A percentile compares a stretch with the other conserved stretches of the same genome.
Evolutionary conservation across 2,329 filamentous ascomycete species (phyloP).

Genomic region (Stagonosporopsis vannaccii): DNA sequence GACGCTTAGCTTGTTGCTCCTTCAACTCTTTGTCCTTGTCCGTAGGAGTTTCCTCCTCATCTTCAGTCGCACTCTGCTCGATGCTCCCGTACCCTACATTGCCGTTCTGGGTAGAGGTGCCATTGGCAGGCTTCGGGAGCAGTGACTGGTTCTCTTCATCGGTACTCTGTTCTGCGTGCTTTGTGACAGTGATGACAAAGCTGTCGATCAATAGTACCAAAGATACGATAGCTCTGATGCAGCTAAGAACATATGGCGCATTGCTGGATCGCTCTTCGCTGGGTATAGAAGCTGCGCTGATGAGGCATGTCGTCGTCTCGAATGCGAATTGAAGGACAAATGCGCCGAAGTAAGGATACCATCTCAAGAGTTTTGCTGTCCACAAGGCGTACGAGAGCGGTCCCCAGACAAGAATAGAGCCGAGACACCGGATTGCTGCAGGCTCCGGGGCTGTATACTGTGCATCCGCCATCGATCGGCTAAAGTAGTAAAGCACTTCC

Average conservation of each 20-base stretch:
- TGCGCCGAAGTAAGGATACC: constrained; percentile 46
- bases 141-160: constrained; percentile 69
- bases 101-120: constrained; percentile 50
- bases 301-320: constrained; percentile 39
- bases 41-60: constrained; percentile 59
- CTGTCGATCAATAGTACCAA: constrained; percentile 38
- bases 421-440: constrained; percentile 43
- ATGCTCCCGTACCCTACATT: constrained; percentile 48
- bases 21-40: constrained; percentile 63
- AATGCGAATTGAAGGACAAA: constrained; percentile 44
- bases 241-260: constrained; percentile 33
- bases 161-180: constrained; percentile 41
- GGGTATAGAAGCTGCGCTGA: constrained; percentile 31
- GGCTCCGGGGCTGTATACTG: constrained; percentile 43
- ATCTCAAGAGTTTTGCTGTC: constrained; percentile 33
- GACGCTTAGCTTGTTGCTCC: constrained; percentile 62
- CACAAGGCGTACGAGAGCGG: constrained; percentile 35
- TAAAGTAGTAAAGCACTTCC: constrained; percentile 46
- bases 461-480: constrained; percentile 36
- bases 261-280: constrained; percentile 24
- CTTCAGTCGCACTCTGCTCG: constrained; percentile 22
- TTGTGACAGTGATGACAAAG: constrained; percentile 38
- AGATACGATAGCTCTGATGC: constrained; percentile 31
- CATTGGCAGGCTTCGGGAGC: constrained; percentile 55
- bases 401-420: constrained; percentile 45